phyloP scores from a whole-genome alignment of 1,284 basidiomycete genomes.

The Cryptococcus amylolentus region DNA sequence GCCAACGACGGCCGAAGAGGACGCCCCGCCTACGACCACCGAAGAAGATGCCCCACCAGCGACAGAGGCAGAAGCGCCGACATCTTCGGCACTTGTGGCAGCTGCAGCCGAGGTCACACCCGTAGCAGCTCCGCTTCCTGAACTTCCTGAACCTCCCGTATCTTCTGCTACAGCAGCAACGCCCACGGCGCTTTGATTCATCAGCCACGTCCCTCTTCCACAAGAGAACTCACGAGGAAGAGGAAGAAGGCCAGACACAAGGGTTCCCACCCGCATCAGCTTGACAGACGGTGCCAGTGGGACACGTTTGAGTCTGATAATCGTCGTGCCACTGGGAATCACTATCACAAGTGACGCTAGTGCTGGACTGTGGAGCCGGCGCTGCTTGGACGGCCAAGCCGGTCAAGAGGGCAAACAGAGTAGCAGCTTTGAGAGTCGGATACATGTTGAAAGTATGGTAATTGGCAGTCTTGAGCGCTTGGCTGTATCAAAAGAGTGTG shows the following conservation, averaged over 20 bases:
- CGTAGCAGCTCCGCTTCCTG: not conserved
- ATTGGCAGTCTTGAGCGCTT: not conserved
- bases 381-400: not conserved
- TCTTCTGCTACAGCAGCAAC: not conserved
- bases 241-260: slow-evolving; percentile 9
- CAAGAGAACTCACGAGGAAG: slow-evolving; percentile 1
- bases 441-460: not conserved
- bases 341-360: slow-evolving; percentile 6
- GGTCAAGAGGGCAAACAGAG: slow-evolving; percentile 2
- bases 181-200: not conserved
- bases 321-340: slow-evolving; percentile 5
- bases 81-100: not conserved
- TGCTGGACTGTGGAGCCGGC: not conserved
- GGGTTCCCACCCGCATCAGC: slow-evolving; percentile 8
- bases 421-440: not conserved
- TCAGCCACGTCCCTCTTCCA: too few relatives aligned
- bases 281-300: slow-evolving; percentile 9
- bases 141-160: not conserved
- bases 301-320: slow-evolving; percentile 5
- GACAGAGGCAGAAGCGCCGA: not conserved
- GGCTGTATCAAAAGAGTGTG: slow-evolving; percentile 1
- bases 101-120: not conserved
- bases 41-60: not conserved
- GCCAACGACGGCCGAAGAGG: not conserved
- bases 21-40: not conserved